Conservation (phyloP, 176 grass and related monocot genomes). For the Aegilops tauschii region DNA sequence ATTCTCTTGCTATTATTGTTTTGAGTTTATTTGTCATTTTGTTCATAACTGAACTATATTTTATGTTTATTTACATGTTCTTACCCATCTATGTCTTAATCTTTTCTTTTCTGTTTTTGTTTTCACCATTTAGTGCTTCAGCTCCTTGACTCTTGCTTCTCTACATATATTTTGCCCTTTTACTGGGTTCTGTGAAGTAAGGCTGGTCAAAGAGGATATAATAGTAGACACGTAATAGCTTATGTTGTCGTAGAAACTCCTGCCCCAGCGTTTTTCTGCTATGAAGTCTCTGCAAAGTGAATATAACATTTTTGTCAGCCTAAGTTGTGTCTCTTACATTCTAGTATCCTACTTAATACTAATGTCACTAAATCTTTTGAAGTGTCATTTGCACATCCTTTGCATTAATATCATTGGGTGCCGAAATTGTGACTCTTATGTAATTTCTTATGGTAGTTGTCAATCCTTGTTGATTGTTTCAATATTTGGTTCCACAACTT, state of each 20-base stretch:
- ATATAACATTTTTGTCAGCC: background rate
- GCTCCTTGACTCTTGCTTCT: slow-evolving; percentile 37
- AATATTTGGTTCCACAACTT: background rate
- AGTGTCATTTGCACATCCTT: background rate
- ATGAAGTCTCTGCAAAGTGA: slow-evolving; percentile 67
- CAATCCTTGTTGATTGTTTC: background rate
- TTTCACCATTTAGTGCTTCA: slow-evolving; percentile 18
- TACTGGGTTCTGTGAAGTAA: slow-evolving; percentile 61
- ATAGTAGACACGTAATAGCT: slow-evolving; percentile 28
- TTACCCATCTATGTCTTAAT: background rate
- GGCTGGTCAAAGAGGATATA: slow-evolving; percentile 43
- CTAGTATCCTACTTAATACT: background rate
- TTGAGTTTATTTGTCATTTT: background rate
- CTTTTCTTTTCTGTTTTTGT: background rate
- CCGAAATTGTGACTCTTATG: background rate
- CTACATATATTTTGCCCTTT: slow-evolving; percentile 77
- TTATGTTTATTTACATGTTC: background rate
- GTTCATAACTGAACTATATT: background rate
- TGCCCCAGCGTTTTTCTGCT: slow-evolving; percentile 45
- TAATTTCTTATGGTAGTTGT: background rate
- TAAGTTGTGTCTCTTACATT: background rate
- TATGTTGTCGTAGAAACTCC: slow-evolving; percentile 65
- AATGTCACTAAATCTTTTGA: background rate
- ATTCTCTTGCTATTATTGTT: background rate
- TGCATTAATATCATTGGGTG: background rate